Evolutionary conservation across 441 rosid genomes (phyloP).

Genomic region (Isatis lusitanica): DNA sequence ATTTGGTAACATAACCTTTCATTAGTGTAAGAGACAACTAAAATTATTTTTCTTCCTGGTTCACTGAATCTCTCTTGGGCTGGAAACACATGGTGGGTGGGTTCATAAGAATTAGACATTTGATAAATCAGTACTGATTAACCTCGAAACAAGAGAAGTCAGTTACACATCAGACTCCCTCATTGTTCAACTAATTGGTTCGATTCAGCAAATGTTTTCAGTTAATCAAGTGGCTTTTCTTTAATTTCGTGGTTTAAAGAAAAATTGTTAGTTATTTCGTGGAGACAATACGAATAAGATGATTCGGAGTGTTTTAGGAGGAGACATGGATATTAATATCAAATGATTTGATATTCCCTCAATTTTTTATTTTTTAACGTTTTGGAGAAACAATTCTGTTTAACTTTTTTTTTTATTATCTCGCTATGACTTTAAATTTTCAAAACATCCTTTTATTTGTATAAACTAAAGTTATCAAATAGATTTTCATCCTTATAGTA

Average conservation of each 20-base stretch:
- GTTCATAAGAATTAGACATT: conserved; percentile 26
- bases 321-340: neutral
- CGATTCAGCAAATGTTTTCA: conserved; percentile 29
- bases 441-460: too few species aligned
- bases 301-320: conserved; percentile 6
- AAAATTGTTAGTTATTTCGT: neutral
- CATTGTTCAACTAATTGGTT: conserved; percentile 25
- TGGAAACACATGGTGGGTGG: conserved; percentile 34
- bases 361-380: too few species aligned
- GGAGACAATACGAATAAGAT: conserved; percentile 19
- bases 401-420: too few species aligned
- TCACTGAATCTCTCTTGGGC: conserved; percentile 37
- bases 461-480: too few species aligned
- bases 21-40: conserved; percentile 37
- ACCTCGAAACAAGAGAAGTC: conserved; percentile 32
- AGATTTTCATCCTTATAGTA: too few species aligned
- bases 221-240: conserved; percentile 24
- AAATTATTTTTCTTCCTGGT: conserved; percentile 26
- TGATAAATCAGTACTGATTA: conserved; percentile 18
- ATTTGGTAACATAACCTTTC: conserved; percentile 35
- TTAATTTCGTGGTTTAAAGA: neutral
- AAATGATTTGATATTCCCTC: neutral
- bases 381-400: too few species aligned
- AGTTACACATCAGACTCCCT: conserved; percentile 28
- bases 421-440: too few species aligned